A percentile compares a stretch with the other conserved stretches of the same genome.
Conservation (phyloP, 2,329 filamentous ascomycete genomes). For the Tolypocladium amazonense region DNA sequence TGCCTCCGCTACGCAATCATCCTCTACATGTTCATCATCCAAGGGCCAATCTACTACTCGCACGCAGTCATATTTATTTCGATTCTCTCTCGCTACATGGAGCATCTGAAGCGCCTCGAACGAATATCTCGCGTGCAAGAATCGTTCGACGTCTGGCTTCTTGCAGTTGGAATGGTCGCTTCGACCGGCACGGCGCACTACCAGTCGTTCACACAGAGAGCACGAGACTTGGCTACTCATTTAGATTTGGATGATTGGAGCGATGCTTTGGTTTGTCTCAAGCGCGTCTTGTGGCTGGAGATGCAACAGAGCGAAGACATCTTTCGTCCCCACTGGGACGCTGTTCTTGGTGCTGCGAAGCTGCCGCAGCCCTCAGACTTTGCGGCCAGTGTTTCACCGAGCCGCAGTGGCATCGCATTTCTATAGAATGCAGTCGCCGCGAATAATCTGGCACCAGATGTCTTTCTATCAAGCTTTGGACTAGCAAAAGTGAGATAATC, state of each 20-base stretch:
- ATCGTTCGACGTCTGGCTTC: neutral
- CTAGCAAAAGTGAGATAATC: neutral
- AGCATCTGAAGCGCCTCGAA: neutral
- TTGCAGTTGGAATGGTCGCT: neutral
- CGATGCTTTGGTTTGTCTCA: neutral
- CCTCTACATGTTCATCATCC: conserved; percentile 42
- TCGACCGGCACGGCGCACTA: neutral
- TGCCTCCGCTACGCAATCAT: conserved; percentile 34
- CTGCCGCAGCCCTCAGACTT: neutral
- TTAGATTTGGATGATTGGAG: neutral
- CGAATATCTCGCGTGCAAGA: neutral
- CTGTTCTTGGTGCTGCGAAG: neutral
- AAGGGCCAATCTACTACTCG: conserved; percentile 46
- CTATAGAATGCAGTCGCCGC: neutral
- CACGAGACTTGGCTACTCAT: neutral
- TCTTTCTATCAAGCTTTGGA: neutral
- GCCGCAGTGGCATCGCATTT: neutral
- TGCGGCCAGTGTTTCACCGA: neutral
- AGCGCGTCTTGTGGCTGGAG: neutral
- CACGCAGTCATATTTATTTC: conserved; percentile 16
- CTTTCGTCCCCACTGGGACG: neutral
- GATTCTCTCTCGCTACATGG: neutral
- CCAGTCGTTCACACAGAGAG: neutral
- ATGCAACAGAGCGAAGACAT: neutral
- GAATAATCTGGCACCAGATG: neutral